Base-by-base conservation (phyloP, 1,284 basidiomycete genomes). In the Heliocybe sulcata region DNA sequence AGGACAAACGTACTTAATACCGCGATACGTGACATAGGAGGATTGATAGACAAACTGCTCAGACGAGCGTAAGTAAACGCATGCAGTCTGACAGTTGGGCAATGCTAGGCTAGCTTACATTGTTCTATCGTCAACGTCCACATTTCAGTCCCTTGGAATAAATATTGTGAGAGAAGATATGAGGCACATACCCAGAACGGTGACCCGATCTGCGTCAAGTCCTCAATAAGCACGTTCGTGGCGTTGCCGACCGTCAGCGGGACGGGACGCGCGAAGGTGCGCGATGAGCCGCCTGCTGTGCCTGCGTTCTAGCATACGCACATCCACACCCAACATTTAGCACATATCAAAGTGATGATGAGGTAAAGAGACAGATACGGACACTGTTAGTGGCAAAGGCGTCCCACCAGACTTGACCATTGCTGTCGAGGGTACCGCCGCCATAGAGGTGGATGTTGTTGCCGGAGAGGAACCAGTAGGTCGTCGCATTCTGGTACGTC, bases 231-330 rank as follows among this genome's bases (percentile, higher is more conserved):
- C 8, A 83, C 77, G 57, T 80, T 74, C 26, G 69, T 75, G 1
- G 77, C 80, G 65, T 85, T 77, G 63, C 74, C 80, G 38, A 86
- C 59, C 1, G 82, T 84, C 35, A 86, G 66, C 16, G 76, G 77
- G 55, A 87, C 81, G 0, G 85, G 85, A 3, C 84, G 77, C n/a
- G 79, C 69, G 27, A 85, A 74, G 2, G 74, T 71, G n/a, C 77
- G 65, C 3, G 72, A 73, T 10, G 71, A 72, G 12, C 73, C 72
- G 1, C 74, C 73, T 0, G 74, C 73, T 16, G 72, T 72, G n/a
- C 73, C 73, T 1, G 65, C 54, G 54, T 69, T 65, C 63, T 68
- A 53, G 10, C 29, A 52, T 20, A 57, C 51, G n/a, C n/a, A n/a
- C n/a, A n/a, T n/a, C n/a, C n/a, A n/a, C n/a, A n/a, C n/a, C n/a